Base-by-base conservation (phyloP, 2,329 filamentous ascomycete genomes). In the Stagonosporopsis cucurbitacearum region DNA sequence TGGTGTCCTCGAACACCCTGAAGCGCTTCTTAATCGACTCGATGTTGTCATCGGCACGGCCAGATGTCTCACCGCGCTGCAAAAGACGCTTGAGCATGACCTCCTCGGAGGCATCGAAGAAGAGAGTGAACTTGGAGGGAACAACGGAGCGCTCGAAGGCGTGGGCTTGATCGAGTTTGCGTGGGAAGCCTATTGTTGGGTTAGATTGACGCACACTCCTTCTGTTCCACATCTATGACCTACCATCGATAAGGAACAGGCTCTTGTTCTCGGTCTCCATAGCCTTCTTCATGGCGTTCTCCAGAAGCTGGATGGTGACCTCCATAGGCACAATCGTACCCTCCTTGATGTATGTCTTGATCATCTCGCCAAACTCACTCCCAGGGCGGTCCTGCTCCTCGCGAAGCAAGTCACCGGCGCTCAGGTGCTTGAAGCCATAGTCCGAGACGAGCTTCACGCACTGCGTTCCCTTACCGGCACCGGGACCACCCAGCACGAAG, bases 291-390 rank as follows among this genome's bases (percentile, higher is more conserved):
- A 99, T 98, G 55, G 93, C 92, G 77, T 96, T 96, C 79, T 97
- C 93, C 39, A 99, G 85, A 32, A 99, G 80, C 69, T 93, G 89
- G 57, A 99, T 89, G 5, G 95, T 99, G 46, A 98, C 92, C 77
- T 98, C 94, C 91, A 96, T 96, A n/a, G 95, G 95, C 62, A 99
- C 95, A 76, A 99, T 99, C 67, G 87, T 87, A 57, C 95, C 95
- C 75, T 99, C 89, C 73, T 89, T 91, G 82, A 99, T 99, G 81
- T 95, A 93, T 67, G 89, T 85, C 75, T 89, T 89, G 84, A 99
- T 99, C 79, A 98, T 84, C 64, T 92, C 86, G 74, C 95, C 95
- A 75, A 96, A 98, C 77, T 97, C 83, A 63, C 88, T 92, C 54
- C 91, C 93, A 0, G 86, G 84, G 4, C 94, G 90, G 71, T 94